These are phyloP conservation scores for Pythium aristosporum DNA, from an alignment of 352 stramenopile genomes.

Conservation along the genomic window DNA sequence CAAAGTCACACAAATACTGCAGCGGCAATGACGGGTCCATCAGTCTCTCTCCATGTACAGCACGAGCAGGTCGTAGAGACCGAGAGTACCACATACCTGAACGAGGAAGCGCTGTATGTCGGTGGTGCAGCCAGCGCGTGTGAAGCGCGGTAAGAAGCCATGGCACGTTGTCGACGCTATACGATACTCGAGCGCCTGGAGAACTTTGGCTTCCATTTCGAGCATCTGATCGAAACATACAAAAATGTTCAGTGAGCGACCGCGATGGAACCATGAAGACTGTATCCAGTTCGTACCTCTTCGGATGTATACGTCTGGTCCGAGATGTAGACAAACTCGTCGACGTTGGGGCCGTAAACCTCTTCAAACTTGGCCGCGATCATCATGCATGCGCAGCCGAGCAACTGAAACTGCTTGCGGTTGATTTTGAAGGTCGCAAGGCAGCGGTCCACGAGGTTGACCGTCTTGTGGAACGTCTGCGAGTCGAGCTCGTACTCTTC, in stretches of 20 bases:
- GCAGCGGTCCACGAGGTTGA: conserved; percentile 84
- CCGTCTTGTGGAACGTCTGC: conserved; percentile 81
- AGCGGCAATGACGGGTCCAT: conserved; percentile 1
- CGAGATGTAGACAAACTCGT: conserved; percentile 98
- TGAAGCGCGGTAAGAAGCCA: conserved; percentile 68
- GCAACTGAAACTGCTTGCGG: conserved; percentile 92
- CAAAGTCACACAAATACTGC: conserved; percentile 77
- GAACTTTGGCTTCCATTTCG: conserved; percentile 76
- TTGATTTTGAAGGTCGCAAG: conserved; percentile 83
- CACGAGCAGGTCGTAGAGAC: not conserved
- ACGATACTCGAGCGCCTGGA: conserved; percentile 74
- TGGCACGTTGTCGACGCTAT: conserved; percentile 76
- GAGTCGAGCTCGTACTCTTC: conserved; percentile 85
- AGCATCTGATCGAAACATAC: conserved; percentile 54
- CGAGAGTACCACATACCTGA: conserved; percentile 36
- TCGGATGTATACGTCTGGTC: conserved; percentile 93
- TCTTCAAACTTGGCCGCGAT: conserved; percentile 98
- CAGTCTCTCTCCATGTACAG: not conserved
- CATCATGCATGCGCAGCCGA: conserved; percentile 95
- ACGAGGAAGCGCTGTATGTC: conserved; percentile 62
- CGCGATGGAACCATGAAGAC: not conserved
- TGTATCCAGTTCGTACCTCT: conserved; percentile 40
- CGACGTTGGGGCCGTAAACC: conserved; percentile 91
- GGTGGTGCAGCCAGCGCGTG: conserved; percentile 47
- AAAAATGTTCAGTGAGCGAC: not conserved